A percentile compares a stretch with the other conserved stretches of the same genome.
Evolutionary conservation across 1,139 yeast genomes (phyloP).

Genomic region (Tardiomyces blankii): DNA sequence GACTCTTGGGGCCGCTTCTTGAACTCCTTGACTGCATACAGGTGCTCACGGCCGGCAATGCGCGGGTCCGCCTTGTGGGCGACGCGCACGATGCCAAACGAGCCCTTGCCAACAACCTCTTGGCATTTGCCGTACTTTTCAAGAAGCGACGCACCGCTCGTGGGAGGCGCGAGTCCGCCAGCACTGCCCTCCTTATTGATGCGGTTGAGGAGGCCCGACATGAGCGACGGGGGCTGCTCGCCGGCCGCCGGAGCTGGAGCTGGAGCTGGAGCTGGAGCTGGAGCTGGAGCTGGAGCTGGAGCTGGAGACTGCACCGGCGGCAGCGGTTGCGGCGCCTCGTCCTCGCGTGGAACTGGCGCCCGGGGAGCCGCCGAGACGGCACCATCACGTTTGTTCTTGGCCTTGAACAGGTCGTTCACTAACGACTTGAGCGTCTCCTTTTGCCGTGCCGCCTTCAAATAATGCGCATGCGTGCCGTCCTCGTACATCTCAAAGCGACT

Average conservation of each 20-base stretch:
- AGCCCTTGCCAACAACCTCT: conserved; percentile 73
- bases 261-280: conserved; percentile 20
- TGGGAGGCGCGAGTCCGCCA: conserved; percentile 21
- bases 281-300: conserved; percentile 39
- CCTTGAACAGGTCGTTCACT: conserved; percentile 66
- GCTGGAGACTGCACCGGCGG: conserved; percentile 10
- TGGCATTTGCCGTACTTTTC: conserved; percentile 73
- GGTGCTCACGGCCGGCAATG: conserved; percentile 30
- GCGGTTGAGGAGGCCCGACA: conserved; percentile 1
- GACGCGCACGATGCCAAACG: conserved; percentile 76
- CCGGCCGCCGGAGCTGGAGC: conserved; percentile 29
- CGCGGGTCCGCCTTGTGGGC: conserved; percentile 42
- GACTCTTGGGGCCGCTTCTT: conserved; percentile 45
- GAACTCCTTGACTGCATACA: conserved; percentile 78
- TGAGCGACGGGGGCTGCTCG: conserved; percentile 12
- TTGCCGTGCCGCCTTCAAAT: conserved; percentile 62
- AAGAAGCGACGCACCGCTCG: conserved; percentile 28
- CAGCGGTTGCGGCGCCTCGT: conserved; percentile 2
- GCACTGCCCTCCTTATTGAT: conserved; percentile 14
- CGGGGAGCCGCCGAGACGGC: conserved; percentile 79
- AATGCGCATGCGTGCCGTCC: conserved; percentile 51
- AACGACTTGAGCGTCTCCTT: conserved; percentile 81
- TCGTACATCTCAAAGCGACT: conserved; percentile 1
- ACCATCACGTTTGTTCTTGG: conserved; percentile 63
- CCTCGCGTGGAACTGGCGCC: conserved; percentile 6